Conservation (phyloP, 163 green algal species). For the Trebouxia gelatinosa region DNA sequence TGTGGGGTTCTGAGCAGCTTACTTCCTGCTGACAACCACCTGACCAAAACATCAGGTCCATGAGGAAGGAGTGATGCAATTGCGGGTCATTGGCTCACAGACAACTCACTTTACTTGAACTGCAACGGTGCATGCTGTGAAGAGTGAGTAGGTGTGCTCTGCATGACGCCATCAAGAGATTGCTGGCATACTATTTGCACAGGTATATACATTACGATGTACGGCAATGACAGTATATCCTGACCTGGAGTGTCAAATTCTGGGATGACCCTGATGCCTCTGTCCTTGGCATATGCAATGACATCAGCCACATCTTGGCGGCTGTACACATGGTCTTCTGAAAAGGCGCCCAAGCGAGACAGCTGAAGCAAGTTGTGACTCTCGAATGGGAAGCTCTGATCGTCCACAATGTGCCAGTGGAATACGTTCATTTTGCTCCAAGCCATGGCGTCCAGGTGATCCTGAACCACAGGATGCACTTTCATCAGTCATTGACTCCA, state of each 20-base stretch:
- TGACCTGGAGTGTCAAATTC: conserved; percentile 63
- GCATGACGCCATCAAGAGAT: too few relatives aligned
- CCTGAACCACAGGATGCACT: conserved; percentile 3
- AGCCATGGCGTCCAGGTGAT: conserved; percentile 63
- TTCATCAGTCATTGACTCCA: background rate
- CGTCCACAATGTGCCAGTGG: conserved; percentile 71
- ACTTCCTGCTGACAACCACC: too few relatives aligned
- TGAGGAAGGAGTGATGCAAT: too few relatives aligned
- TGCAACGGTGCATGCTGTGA: too few relatives aligned
- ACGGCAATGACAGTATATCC: too few relatives aligned
- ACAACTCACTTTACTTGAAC: too few relatives aligned
- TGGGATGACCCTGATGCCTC: conserved; percentile 60
- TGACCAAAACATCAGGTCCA: too few relatives aligned
- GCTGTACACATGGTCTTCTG: conserved; percentile 34
- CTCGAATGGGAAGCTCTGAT: conserved; percentile 46
- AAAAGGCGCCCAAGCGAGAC: conserved; percentile 40
- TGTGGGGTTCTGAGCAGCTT: too few relatives aligned
- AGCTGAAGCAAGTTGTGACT: conserved; percentile 35
- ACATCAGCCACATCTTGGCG: conserved; percentile 39
- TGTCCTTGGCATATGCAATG: conserved; percentile 45
- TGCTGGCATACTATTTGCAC: too few relatives aligned
- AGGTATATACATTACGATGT: too few relatives aligned
- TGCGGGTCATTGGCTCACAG: too few relatives aligned
- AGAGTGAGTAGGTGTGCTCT: too few relatives aligned
- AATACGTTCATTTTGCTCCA: conserved; percentile 67